These are phyloP conservation scores for Rhodotorula toruloides DNA, from an alignment of 768 basidiomycete genomes.

Conservation along the genomic window DNA sequence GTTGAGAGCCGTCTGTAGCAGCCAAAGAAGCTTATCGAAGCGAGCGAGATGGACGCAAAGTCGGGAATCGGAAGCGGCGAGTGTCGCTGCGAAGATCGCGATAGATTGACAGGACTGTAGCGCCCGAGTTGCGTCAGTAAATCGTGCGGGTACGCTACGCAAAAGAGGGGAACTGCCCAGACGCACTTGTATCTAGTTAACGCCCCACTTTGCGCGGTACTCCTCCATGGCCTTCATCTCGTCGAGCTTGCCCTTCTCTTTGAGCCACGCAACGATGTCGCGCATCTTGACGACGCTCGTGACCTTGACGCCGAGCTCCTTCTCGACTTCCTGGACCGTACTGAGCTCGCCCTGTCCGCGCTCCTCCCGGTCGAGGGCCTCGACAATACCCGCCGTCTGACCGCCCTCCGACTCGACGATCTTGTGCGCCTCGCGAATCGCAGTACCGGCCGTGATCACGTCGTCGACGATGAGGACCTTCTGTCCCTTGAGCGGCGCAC, in stretches of 20 bases:
- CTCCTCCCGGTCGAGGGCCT: slow-evolving; percentile 81
- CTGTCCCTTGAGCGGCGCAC: slow-evolving; percentile 71
- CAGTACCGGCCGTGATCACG: slow-evolving; percentile 87
- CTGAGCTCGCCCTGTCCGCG: slow-evolving; percentile 65
- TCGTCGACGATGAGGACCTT: slow-evolving; percentile 87
- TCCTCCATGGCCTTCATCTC: slow-evolving; percentile 69
- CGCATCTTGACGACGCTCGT: slow-evolving; percentile 75
- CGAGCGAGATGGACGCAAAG: too few species aligned
- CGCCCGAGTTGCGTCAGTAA: too few species aligned
- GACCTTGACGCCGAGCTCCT: slow-evolving; percentile 65
- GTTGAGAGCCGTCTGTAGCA: too few species aligned
- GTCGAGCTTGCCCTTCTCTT: slow-evolving; percentile 57
- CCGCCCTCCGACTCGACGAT: slow-evolving; percentile 66
- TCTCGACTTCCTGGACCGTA: slow-evolving; percentile 77
- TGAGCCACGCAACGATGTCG: slow-evolving; percentile 78
- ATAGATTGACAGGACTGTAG: too few species aligned
- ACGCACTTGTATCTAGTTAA: background rate
- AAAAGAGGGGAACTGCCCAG: too few species aligned
- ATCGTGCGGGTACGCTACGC: too few species aligned
- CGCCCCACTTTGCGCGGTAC: slow-evolving; percentile 54
- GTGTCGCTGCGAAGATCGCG: too few species aligned
- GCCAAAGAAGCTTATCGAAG: too few species aligned
- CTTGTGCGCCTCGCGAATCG: slow-evolving; percentile 74
- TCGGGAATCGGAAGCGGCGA: too few species aligned
- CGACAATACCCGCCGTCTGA: slow-evolving; percentile 74